Conservation (phyloP, 1,139 yeast genomes). For the Yamadazyma sp. region DNA sequence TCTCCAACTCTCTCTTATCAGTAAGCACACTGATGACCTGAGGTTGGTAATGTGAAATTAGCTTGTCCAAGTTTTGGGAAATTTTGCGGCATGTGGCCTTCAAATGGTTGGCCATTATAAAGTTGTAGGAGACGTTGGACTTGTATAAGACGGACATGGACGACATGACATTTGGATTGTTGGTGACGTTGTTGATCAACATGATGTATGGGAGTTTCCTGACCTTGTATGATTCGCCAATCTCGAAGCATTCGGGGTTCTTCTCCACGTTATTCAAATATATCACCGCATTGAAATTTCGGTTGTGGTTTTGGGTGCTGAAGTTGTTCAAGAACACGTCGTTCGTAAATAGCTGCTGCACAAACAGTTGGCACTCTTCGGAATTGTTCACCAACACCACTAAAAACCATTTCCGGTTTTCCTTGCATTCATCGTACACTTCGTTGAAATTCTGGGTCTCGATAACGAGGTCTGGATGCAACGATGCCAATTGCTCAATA, state of each 20-base stretch:
- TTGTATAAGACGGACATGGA: slow-evolving; percentile 54
- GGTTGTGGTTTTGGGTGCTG: slow-evolving; percentile 30
- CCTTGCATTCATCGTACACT: slow-evolving; percentile 40
- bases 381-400: slow-evolving; percentile 41
- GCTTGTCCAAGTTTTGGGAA: slow-evolving; percentile 31
- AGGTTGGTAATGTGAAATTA: slow-evolving; percentile 46
- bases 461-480: slow-evolving; percentile 4
- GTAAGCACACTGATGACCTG: slow-evolving; percentile 50
- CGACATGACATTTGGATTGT: slow-evolving; percentile 48
- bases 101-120: slow-evolving; percentile 22
- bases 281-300: slow-evolving; percentile 39
- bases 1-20: slow-evolving; percentile 55
- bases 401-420: slow-evolving; percentile 45
- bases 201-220: slow-evolving; percentile 45
- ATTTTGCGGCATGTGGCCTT: slow-evolving; percentile 26
- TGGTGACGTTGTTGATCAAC: slow-evolving; percentile 51
- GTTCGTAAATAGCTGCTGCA: slow-evolving; percentile 27
- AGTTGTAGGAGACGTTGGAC: slow-evolving; percentile 29
- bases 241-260: slow-evolving; percentile 52
- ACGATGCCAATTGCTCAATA: neutral
- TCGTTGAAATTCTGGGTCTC: slow-evolving; percentile 37
- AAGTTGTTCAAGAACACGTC: slow-evolving; percentile 32
- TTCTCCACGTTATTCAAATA: slow-evolving; percentile 38
- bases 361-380: slow-evolving; percentile 24
- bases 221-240: slow-evolving; percentile 44